These are phyloP conservation scores for Cladophialophora immunda DNA, from an alignment of 2,329 filamentous ascomycete species.

Conservation along the genomic window DNA sequence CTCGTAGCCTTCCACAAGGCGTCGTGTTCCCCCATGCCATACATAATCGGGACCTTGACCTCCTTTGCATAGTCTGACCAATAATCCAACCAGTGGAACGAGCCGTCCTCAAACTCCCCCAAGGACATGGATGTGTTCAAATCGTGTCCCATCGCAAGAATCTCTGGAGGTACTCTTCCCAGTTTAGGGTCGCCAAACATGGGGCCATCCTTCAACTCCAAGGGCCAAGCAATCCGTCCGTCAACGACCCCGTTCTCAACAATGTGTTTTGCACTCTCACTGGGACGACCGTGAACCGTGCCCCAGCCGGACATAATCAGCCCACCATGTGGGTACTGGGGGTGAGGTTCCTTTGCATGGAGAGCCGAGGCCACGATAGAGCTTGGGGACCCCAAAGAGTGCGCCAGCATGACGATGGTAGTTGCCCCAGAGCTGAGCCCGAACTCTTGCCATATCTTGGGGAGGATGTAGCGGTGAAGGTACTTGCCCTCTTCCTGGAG, in stretches of 20 bases:
- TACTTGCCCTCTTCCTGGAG: constrained; percentile 22
- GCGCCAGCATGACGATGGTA: constrained; percentile 10
- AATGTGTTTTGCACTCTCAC: background rate
- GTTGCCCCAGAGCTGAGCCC: constrained; percentile 8
- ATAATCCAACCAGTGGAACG: constrained; percentile 16
- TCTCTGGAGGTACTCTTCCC: constrained; percentile 6
- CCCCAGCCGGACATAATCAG: constrained; percentile 24
- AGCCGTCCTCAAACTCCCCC: constrained; percentile 11
- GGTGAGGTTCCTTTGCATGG: constrained; percentile 3
- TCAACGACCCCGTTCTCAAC: background rate
- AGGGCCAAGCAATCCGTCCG: constrained; percentile 12
- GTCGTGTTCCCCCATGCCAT: constrained; percentile 11
- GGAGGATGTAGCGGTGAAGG: constrained; percentile 16
- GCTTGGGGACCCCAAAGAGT: constrained; percentile 13
- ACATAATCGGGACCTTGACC: constrained; percentile 15
- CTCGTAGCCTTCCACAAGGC: constrained; percentile 11
- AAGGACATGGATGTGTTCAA: constrained; percentile 16
- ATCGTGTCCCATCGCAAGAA: background rate
- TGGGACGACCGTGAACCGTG: background rate
- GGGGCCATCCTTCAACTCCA: constrained; percentile 15
- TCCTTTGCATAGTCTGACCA: constrained; percentile 15
- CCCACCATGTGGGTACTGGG: constrained; percentile 7
- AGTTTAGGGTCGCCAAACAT: constrained; percentile 10
- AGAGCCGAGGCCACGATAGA: constrained; percentile 15
- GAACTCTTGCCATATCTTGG: constrained; percentile 18